Evolutionary conservation across 805 yeast genomes (phyloP).

Genomic region (Phaffomyces antillensis): DNA sequence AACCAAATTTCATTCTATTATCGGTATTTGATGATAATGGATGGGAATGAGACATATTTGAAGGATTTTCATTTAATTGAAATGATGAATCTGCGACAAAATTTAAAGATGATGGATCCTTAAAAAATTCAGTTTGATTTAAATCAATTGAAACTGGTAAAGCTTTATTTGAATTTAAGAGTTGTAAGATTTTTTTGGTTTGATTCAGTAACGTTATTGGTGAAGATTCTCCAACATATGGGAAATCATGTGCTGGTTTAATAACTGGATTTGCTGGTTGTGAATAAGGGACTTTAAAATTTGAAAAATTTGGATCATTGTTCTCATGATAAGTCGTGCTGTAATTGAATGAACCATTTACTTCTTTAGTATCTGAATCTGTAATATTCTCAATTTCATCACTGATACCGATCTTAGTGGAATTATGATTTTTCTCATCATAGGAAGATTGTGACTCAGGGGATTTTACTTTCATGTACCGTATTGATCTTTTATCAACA

Average conservation of each 20-base stretch:
- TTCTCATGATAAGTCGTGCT: neutral
- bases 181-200: conserved; percentile 27
- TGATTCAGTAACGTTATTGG: conserved; percentile 31
- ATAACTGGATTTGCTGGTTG: no score
- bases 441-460: no score
- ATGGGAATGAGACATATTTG: no score
- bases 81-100: neutral
- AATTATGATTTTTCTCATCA: no score
- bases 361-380: neutral
- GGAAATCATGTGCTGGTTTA: no score
- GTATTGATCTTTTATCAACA: conserved; percentile 6
- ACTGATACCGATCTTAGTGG: no score
- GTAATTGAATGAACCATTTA: neutral
- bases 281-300: no score
- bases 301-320: neutral
- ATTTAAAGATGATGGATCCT: neutral
- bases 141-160: neutral
- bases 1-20: no score
- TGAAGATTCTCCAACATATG: conserved; percentile 28
- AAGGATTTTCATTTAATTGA: neutral
- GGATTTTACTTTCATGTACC: neutral
- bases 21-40: no score
- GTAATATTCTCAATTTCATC: no score
- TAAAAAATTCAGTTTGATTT: neutral
- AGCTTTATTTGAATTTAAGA: conserved; percentile 1